A percentile compares a stretch with the other conserved stretches of the same genome.
Conservation (phyloP, 2,329 filamentous ascomycete species). For the Proliferodiscus dingleyae region DNA sequence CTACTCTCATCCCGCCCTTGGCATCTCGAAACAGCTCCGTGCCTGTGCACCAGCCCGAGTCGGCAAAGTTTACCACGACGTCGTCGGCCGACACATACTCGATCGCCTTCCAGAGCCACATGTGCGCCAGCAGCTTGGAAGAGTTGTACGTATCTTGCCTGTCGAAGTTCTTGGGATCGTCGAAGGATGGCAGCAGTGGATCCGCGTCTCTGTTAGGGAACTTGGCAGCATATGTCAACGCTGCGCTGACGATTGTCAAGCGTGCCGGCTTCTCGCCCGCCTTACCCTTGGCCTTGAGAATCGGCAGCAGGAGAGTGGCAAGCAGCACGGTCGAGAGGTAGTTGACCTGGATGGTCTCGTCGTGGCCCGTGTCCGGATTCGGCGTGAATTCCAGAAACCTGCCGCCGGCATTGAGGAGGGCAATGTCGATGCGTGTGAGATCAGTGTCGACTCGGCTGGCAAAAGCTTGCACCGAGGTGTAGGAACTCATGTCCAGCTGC, state of each 20-base stretch:
- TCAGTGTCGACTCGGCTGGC: constrained; percentile 30
- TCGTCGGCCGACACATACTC: constrained; percentile 33
- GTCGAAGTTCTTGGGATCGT: constrained; percentile 24
- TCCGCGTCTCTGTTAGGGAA: constrained; percentile 24
- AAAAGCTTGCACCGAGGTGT: constrained; percentile 42
- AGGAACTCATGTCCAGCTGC: constrained; percentile 44
- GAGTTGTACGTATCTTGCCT: constrained; percentile 25
- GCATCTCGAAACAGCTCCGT: constrained; percentile 33
- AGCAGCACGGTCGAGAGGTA: constrained; percentile 28
- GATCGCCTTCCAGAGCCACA: constrained; percentile 37
- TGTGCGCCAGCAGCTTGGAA: constrained; percentile 32
- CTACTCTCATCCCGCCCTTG: not conserved
- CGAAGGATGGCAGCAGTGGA: constrained; percentile 31
- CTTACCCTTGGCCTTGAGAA: constrained; percentile 23
- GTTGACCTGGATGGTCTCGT: constrained; percentile 38
- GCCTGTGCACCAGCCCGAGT: constrained; percentile 34
- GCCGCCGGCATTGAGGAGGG: constrained; percentile 42
- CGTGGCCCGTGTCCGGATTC: constrained; percentile 33
- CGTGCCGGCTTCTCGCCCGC: constrained; percentile 5
- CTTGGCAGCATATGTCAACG: constrained; percentile 24
- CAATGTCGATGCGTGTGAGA: constrained; percentile 38
- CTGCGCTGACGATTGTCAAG: constrained; percentile 15
- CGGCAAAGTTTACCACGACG: constrained; percentile 35
- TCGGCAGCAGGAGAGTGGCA: constrained; percentile 22
- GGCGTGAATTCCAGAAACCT: constrained; percentile 4